Evolutionary conservation across 352 stramenopile genomes (phyloP).

Genomic region (Phytophthora multivora): DNA sequence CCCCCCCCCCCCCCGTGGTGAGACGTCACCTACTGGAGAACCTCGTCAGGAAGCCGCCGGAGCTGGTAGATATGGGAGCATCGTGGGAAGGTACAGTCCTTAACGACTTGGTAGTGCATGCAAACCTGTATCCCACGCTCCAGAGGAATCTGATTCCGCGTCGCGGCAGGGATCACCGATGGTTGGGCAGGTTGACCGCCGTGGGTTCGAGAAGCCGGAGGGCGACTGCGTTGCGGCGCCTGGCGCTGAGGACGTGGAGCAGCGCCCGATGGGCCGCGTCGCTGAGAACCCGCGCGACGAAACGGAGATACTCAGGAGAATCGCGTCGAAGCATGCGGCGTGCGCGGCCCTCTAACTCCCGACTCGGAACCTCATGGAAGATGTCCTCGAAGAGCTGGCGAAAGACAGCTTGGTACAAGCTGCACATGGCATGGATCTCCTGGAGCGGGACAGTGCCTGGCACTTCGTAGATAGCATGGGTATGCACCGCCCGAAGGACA

Average conservation of each 20-base stretch:
- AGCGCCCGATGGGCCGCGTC: background rate
- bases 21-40: constrained; percentile 2
- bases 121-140: constrained; percentile 3
- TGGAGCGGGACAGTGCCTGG: background rate
- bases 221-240: no score
- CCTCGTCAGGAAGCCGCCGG: background rate
- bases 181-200: background rate
- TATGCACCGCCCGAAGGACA: background rate
- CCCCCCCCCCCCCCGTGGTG: no score
- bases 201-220: background rate
- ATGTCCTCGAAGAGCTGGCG: background rate
- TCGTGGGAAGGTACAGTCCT: constrained; percentile 1
- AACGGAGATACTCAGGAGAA: background rate
- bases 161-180: background rate
- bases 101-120: background rate
- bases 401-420: background rate
- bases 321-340: background rate
- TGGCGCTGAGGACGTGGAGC: background rate
- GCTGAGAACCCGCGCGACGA: background rate
- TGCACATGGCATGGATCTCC: background rate
- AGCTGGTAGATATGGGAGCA: background rate
- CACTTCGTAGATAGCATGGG: background rate
- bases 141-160: background rate
- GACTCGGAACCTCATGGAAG: background rate
- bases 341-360: background rate